Evolutionary conservation across 169 alveolate genomes (phyloP).

Genomic region (Blepharisma undulans): DNA sequence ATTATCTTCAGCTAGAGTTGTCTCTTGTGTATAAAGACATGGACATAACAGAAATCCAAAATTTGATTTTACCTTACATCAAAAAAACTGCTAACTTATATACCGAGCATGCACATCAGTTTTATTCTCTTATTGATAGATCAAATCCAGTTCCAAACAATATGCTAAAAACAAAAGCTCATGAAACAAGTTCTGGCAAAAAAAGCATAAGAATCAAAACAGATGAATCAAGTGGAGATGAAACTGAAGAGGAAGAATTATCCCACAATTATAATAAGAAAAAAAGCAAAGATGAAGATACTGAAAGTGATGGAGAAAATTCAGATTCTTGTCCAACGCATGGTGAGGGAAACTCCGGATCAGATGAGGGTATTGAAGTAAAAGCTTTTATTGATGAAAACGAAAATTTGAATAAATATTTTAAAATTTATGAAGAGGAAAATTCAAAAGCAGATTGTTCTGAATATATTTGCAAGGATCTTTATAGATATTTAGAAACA

Average conservation of each 20-base stretch:
- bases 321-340: not conserved
- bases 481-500: not conserved
- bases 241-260: not conserved
- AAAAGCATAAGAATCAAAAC: not conserved
- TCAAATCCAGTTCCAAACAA: not conserved
- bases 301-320: not conserved
- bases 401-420: no score
- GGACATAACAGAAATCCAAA: not conserved
- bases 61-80: not conserved
- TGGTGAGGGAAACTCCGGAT: not conserved
- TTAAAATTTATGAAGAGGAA: not conserved
- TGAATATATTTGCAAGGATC: not conserved
- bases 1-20: not conserved
- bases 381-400: not conserved
- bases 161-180: not conserved
- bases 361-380: not conserved
- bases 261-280: not conserved
- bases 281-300: not conserved
- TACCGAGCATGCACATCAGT: not conserved
- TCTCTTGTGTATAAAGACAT: not conserved
- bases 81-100: not conserved
- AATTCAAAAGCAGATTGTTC: not conserved
- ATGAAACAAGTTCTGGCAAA: not conserved
- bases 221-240: not conserved
- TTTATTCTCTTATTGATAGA: not conserved